phyloP scores from a whole-genome alignment of 2,329 filamentous ascomycete genomes.

The Rugonectria rugulosa region DNA sequence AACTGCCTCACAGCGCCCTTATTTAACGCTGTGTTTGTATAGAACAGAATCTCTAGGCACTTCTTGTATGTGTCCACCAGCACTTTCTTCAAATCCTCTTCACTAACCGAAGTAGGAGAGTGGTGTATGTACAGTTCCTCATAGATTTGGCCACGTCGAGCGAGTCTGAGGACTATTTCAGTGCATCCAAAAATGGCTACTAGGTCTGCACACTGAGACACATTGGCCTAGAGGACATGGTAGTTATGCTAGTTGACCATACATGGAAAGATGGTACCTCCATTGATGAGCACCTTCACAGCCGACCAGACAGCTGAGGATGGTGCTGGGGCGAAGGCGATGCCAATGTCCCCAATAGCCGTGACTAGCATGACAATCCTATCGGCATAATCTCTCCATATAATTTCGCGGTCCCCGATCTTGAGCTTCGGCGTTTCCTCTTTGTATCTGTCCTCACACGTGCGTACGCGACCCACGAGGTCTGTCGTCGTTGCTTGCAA shows the following conservation, averaged over 20 bases:
- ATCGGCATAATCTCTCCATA: constrained; percentile 12
- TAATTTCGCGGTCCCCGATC: not conserved
- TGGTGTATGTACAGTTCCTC: constrained; percentile 4
- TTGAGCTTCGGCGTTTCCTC: not conserved
- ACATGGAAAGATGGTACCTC: not conserved
- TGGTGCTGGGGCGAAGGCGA: constrained; percentile 2
- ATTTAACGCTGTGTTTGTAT: not conserved
- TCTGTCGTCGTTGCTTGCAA: not conserved
- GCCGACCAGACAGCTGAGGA: constrained; percentile 2
- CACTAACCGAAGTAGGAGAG: not conserved
- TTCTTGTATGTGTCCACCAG: not conserved
- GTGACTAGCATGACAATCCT: not conserved
- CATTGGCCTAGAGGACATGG: not conserved
- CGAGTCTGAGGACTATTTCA: not conserved
- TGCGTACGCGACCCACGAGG: not conserved
- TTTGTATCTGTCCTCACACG: constrained; percentile 1
- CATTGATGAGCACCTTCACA: constrained; percentile 7
- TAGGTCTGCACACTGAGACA: constrained; percentile 2
- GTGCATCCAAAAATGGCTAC: not conserved
- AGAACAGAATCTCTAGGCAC: not conserved
- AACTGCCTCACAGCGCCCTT: not conserved
- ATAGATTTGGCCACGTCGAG: constrained; percentile 2
- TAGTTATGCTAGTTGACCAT: not conserved
- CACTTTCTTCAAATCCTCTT: not conserved
- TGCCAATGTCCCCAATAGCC: constrained; percentile 5